Evolutionary conservation across 2,329 filamentous ascomycete species (phyloP), one percentile per base, ranked within the genome.

Genomic region (Erysiphe neolycopersici): DNA sequence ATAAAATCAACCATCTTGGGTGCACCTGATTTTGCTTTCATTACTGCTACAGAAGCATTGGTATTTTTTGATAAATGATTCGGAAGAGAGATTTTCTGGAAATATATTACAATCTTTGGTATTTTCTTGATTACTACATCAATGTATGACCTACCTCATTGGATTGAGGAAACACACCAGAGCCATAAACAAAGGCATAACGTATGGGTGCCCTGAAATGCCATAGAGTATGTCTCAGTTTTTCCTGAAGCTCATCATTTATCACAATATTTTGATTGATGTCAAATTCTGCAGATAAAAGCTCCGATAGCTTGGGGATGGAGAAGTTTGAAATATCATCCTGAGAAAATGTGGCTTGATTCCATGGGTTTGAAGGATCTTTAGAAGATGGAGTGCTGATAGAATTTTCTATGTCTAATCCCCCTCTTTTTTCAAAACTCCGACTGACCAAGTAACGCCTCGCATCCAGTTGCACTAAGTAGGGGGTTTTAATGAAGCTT

Each of bases 1-100:
- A 98, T 91, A 58, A 98, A 93, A 61, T 98, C 89, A 49, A 98
- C 92, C 76, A 95, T 92, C 63, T 94, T 94, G 12, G 83, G 83
- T 1, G 76, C 75, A 29, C 82, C 81, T 53, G 82, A 76, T 60
- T 95, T 87, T 51, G 84, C 80, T 51, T 83, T 81, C 50, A 79
- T 66, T 8, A 95, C 76, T 1, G 82, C 81, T 43, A 74, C 66
- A 1, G 84, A 82, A 1, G 87, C 76, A 47, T 84, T 76, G 6
- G 85, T 78, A 56, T 95, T 87, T 19, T 85, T 71, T 17, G 75
- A 72, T 14, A 53, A 46, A 60, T 65, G 49, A 63, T 66, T 71
- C 29, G 31, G 4, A 41, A 16, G 4, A 40, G 13, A 41, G 18
- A 30, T n/a, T 17, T 18, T 26, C 40, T 31, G 17, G 26, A 32